These are phyloP conservation scores for Coniochaeta pulveracea DNA, from an alignment of 2,329 filamentous ascomycete species.

Conservation along the genomic window DNA sequence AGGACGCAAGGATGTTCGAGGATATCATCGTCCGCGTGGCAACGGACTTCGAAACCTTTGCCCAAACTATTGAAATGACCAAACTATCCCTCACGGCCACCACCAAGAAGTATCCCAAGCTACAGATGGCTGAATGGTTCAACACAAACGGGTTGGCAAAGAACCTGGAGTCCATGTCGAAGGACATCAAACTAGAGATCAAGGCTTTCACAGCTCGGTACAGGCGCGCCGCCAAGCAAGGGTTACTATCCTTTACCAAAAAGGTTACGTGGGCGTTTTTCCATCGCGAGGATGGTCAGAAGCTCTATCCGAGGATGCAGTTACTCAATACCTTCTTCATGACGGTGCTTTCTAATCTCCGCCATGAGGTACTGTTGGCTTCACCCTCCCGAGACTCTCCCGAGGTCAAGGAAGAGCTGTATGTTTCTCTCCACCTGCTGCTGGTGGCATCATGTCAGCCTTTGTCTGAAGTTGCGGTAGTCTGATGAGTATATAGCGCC, in stretches of 20 bases:
- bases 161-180: background rate
- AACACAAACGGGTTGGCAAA: background rate
- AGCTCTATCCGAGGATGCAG: background rate
- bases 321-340: background rate
- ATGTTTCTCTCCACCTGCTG: background rate
- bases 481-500: background rate
- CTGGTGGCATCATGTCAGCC: background rate
- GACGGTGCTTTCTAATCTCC: background rate
- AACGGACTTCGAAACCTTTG: background rate
- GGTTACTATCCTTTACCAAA: background rate
- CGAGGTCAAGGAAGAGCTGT: background rate
- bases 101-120: background rate
- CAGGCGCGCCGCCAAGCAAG: background rate
- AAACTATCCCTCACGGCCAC: background rate
- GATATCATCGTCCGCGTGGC: background rate
- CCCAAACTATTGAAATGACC: background rate
- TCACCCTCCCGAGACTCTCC: background rate
- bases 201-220: background rate
- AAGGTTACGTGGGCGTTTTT: background rate
- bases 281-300: background rate
- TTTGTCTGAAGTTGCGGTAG: background rate
- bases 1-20: constrained; percentile 1
- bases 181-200: background rate
- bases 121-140: background rate
- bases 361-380: background rate